Evolutionary conservation across 257 asterid genomes (phyloP).

Genomic region (Voacanga thouarsii): DNA sequence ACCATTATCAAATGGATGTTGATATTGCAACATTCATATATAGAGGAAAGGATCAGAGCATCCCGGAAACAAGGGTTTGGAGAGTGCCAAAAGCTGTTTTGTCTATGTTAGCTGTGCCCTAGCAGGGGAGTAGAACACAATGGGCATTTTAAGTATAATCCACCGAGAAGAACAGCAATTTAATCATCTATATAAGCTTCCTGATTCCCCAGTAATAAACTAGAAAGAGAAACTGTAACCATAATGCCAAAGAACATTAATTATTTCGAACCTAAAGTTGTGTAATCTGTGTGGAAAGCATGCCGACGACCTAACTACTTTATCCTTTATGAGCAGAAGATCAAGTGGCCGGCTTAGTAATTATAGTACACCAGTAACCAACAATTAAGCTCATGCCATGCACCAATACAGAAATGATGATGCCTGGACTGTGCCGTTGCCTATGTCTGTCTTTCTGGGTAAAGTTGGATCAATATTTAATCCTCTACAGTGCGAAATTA

Average conservation of each 20-base stretch:
- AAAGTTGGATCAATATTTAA: too few relatives aligned
- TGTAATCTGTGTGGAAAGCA: background rate
- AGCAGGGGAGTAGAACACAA: background rate
- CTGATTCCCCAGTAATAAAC: background rate
- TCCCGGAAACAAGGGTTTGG: background rate
- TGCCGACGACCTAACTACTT: background rate
- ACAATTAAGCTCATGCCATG: too few relatives aligned
- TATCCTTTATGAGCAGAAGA: background rate
- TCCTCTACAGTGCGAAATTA: too few relatives aligned
- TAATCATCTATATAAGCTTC: background rate
- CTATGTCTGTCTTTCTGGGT: too few relatives aligned
- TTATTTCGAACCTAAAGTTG: background rate
- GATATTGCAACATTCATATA: too few relatives aligned
- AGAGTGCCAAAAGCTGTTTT: background rate
- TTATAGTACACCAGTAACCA: background rate
- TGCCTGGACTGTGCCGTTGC: too few relatives aligned
- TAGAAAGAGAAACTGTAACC: background rate
- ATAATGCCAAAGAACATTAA: background rate
- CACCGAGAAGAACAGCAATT: background rate
- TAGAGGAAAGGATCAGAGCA: background rate
- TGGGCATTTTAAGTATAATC: background rate
- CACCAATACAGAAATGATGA: background rate
- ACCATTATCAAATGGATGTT: too few relatives aligned
- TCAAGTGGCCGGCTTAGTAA: background rate
- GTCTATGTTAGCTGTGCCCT: constrained; percentile 6